Base-by-base conservation (phyloP, 352 stramenopile species). In the Pythium myriotylum region DNA sequence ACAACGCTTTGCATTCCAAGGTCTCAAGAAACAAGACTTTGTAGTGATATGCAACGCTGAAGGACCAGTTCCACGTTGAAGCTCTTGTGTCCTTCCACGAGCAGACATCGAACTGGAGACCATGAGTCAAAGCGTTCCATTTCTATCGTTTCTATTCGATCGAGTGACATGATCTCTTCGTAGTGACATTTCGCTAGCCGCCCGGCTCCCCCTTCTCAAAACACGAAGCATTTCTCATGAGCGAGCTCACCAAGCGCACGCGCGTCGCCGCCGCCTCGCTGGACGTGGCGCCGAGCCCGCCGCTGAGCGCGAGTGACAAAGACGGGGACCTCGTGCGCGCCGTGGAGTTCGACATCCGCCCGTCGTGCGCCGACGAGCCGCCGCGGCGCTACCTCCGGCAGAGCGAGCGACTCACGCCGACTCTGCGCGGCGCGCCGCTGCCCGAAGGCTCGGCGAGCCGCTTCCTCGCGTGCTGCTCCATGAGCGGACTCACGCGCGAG, bases 171-270 rank as follows among this genome's bases (percentile, higher is more conserved):
- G n/a, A n/a, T n/a, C n/a, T n/a, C n/a, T n/a, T n/a, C n/a, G n/a
- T n/a, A n/a, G n/a, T n/a, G n/a, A n/a, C n/a, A n/a, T n/a, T n/a
- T n/a, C n/a, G n/a, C n/a, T n/a, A n/a, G n/a, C n/a, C n/a, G n/a
- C n/a, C n/a, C n/a, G n/a, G n/a, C n/a, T n/a, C n/a, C n/a, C n/a
- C n/a, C n/a, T n/a, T n/a, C n/a, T n/a, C n/a, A n/a, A n/a, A n/a
- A n/a, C n/a, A n/a, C n/a, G n/a, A n/a, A n/a, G n/a, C n/a, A n/a
- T n/a, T n/a, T n/a, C n/a, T 24, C 1, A 75, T 70, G 70, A 73
- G 64, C 46, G 76, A 84, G 55, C 67, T 89, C 46, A 87, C 77
- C 50, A 73, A 89, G 71, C 77, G 79, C 46, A 83, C 83, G 59
- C 65, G 70, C 59, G 50, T 59, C 59, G 23, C 69, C 41, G 53